Evolutionary conservation across 148 eudicot genomes (phyloP), one percentile per base, ranked within the genome.

Genomic region (Cornus kousa): DNA sequence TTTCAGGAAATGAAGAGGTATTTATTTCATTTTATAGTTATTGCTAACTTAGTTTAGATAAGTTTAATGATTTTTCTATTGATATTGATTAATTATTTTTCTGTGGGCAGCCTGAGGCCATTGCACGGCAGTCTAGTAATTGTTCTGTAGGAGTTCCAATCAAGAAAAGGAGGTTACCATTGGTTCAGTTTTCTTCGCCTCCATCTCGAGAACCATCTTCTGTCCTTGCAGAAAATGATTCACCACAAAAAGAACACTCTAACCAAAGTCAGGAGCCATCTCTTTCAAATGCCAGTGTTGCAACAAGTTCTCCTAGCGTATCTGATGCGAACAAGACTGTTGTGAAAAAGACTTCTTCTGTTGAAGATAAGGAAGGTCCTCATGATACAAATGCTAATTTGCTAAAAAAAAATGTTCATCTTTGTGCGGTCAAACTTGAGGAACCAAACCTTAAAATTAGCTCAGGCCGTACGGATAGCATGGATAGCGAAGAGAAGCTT

Each of bases 121-220:
- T 85, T 74, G 28, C 83, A 28, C 65, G 79, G 77, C 83, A 55
- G 73, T 68, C 83, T 74, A 62, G 80, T 70, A 73, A 43, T 80
- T 75, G 20, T 75, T 85, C 81, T 78, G 66, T 77, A 55, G 80
- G 74, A 75, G 67, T 86, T 40, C 88, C 86, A 53, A 77, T 86
- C 55, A 86, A 86, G 80, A 86, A 86, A 67, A 83, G 88, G 74
- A 80, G 70, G 68, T 70, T 80, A 46, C 80, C 81, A 9, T 4
- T 78, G 11, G 10, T 86, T 28, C 76, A 46, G 65, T 72, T 74
- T 23, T 65, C 48, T 24, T 79, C 87, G 68, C 81, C 87, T 53
- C 70, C 78, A 7, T 77, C 37, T 19, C 71, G 71, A 16, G 88
- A 86, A 70, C 62, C 16, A 22, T 78, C 77, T 23, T 17, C 74